Evolutionary conservation across 1,284 basidiomycete species (phyloP), one percentile per base, ranked within the genome.

Genomic region (Microbotryomycetes sp.): DNA sequence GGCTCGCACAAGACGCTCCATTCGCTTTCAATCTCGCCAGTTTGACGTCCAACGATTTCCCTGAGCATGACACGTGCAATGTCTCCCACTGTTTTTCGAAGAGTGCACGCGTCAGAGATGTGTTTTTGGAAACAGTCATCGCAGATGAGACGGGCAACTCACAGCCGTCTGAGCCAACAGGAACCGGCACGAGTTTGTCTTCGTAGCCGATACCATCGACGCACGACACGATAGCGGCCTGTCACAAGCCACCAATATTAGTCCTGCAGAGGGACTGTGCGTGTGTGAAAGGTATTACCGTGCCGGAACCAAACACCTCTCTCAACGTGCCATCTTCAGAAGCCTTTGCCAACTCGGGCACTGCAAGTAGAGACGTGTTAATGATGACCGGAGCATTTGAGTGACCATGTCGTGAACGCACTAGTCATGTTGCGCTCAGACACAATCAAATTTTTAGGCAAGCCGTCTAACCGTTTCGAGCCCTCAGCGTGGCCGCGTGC

Each of bases 271-370:
- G 45, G 21, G 16, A 45, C 13, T 45, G 41, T 45, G 13, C 11
- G 41, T 11, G 11, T n/a, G 21, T 7, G 2, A 41, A 31, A 41
- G 6, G 11, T 54, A 57, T 9, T 5, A 59, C 64, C 1, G 92
- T 98, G 24, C 91, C 94, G 21, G 89, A 81, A 56, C 94, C 94
- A 73, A 98, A 99, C 66, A 97, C 82, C 77, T 99, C 94, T n/a
- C 89, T 80, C 26, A 99, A 81, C 13, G 78, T 79, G 11, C 91
- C 90, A n/a, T 82, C 76, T 69, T 84, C 74, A 45, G 84, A 81
- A 4, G 91, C 89, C 50, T 83, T 80, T 68, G 87, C 83, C 45
- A 99, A 80, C 75, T 98, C 93, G 54, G 79, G 79, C 91, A 99
- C 60, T 64, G 52, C 27, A 35, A 27, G 23, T 4, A 13, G 6